Evolutionary conservation across 2,329 filamentous ascomycete species (phyloP), one percentile per base, ranked within the genome.

Genomic region (Rhytidhysteron rufulum): DNA sequence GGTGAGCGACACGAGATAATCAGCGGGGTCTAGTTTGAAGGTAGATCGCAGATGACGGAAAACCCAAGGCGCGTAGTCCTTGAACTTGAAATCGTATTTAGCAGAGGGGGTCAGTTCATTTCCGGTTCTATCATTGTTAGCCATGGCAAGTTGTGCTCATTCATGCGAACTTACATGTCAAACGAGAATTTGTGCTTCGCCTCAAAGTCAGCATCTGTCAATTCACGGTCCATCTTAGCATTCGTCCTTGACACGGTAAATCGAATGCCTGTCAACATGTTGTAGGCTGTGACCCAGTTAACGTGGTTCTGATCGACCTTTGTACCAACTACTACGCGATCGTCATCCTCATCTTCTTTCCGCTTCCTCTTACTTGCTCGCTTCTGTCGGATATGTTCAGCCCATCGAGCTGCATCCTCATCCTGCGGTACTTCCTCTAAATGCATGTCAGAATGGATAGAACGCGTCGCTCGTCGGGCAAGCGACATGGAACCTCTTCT

Each of bases 11-110:
- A 98, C 94, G 45, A 98, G 81, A 63, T 98, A 98, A 67, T 98
- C 93, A 53, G 91, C 93, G 17, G 93, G 93, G 62, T 98, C 93
- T 40, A 97, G 80, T 54, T 85, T 82, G 72, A 98, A 98, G 48
- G 85, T 85, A 35, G 82, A 75, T 51, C 93, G 86, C 31, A 98
- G 77, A 68, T 89, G 88, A 57, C 93, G 88, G 69, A 98, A 98
- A 43, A 98, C 93, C 90, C 91, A 97, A 42, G 93, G 93, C n/a
- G 91, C 91, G 67, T 98, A 98, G 70, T 98, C 93, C 72, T 98
- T 98, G 77, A 98, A 98, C 69, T 98, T 98, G 82, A 98, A 98
- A 71, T 98, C 93, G 73, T 98, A 98, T 70, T 98, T 97, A 53
- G 93, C 90, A 47, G 91, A 96, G 17, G 93, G 93, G 4, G 95